phyloP scores from a whole-genome alignment of 139 green algal genomes.

The Zygnema cylindricum region DNA sequence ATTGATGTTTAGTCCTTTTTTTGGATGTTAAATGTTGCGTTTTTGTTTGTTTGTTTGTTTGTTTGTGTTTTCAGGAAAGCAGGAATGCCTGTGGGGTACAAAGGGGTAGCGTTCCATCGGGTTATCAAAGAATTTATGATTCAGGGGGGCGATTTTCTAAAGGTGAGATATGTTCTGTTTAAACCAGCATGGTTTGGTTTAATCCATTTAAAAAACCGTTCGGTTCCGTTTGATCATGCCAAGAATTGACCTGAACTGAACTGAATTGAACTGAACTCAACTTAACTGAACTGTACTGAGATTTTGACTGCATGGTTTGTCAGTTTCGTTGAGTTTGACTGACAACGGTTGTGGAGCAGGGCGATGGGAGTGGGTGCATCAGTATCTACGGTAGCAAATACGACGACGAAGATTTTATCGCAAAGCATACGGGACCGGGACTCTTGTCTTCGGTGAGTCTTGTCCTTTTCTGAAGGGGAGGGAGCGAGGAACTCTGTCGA shows the following conservation, averaged over 20 bases:
- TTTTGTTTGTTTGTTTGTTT: not conserved
- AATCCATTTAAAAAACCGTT: too few relatives aligned
- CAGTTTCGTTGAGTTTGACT: too few relatives aligned
- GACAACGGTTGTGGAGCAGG: constrained; percentile 51
- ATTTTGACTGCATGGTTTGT: too few relatives aligned
- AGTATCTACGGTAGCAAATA: constrained; percentile 95
- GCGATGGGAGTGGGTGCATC: constrained; percentile 89
- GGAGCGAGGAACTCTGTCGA: too few relatives aligned
- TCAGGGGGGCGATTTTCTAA: constrained; percentile 72
- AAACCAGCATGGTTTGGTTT: too few relatives aligned
- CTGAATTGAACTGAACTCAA: too few relatives aligned
- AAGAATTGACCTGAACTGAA: too few relatives aligned
- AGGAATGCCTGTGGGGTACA: constrained; percentile 77
- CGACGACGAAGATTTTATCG: constrained; percentile 94
- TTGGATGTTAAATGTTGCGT: not conserved
- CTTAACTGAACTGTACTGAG: too few relatives aligned
- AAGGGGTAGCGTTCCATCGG: constrained; percentile 87
- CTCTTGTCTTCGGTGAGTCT: constrained; percentile 78
- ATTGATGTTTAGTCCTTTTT: too few relatives aligned
- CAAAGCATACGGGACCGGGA: constrained; percentile 91
- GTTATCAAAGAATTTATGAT: constrained; percentile 97
- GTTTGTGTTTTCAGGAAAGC: constrained; percentile 73
- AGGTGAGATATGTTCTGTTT: constrained; percentile 37
- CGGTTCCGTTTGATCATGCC: too few relatives aligned
- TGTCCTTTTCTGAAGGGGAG: too few relatives aligned